Evolutionary conservation across 192 early-diverging fungal genomes (phyloP).

Genomic region (Phycomyces nitens): DNA sequence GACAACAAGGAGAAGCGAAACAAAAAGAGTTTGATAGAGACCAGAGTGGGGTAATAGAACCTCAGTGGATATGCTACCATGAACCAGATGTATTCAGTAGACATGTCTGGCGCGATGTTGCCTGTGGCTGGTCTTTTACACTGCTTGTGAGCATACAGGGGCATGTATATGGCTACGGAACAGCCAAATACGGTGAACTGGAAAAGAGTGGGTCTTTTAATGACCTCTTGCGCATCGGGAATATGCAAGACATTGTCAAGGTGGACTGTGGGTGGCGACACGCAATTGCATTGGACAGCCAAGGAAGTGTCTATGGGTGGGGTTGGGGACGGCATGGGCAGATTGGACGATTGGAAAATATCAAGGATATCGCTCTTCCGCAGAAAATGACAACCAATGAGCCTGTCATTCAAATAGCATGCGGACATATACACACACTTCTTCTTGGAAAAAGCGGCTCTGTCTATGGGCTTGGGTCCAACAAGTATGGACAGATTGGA

Average conservation of each 20-base stretch:
- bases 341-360: constrained; percentile 35
- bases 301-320: constrained; percentile 44
- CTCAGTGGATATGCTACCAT: not conserved
- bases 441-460: constrained; percentile 42
- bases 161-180: constrained; percentile 53
- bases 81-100: not conserved
- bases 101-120: constrained; percentile 37
- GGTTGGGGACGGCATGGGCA: constrained; percentile 60
- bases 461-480: constrained; percentile 54
- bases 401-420: constrained; percentile 50
- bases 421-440: constrained; percentile 62
- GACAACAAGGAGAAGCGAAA: constrained; percentile 15
- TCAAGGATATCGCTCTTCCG: constrained; percentile 19
- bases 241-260: constrained; percentile 28
- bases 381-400: constrained; percentile 19
- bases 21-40: constrained; percentile 3
- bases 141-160: constrained; percentile 19
- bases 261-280: constrained; percentile 68
- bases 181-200: constrained; percentile 50
- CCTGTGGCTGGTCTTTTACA: constrained; percentile 67
- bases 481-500: constrained; percentile 65
- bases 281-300: constrained; percentile 45
- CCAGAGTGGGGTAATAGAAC: not conserved
- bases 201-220: not conserved
- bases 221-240: constrained; percentile 10